phyloP scores from a whole-genome alignment of 2,329 filamentous ascomycete species.

The Rhexocercosporidium sp. region DNA sequence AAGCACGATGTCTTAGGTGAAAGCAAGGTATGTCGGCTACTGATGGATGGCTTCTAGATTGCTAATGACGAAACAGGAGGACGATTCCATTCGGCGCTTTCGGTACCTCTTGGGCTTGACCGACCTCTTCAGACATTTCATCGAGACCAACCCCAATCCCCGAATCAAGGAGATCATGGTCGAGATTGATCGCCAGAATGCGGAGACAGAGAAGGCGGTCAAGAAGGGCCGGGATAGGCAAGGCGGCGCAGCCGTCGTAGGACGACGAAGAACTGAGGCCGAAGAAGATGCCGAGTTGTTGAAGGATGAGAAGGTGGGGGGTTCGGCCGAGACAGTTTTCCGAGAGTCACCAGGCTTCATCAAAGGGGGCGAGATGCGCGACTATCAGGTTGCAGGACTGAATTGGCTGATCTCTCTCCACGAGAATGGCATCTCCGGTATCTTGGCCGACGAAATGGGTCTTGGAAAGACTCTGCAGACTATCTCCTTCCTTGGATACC shows the following conservation, averaged over 20 bases:
- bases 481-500: conserved; percentile 93
- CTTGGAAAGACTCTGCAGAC: conserved; percentile 97
- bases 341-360: conserved; percentile 93
- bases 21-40: conserved; percentile 71
- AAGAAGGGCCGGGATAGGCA: conserved; percentile 80
- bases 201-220: conserved; percentile 64
- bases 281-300: conserved; percentile 93
- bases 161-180: conserved; percentile 92
- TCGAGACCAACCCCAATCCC: conserved; percentile 95
- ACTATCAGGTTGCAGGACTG: conserved; percentile 93
- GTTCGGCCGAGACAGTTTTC: conserved; percentile 87
- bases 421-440: conserved; percentile 98
- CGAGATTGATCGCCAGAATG: conserved; percentile 93
- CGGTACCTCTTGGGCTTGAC: conserved; percentile 93
- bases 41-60: background rate
- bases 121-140: conserved; percentile 97
- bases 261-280: conserved; percentile 88
- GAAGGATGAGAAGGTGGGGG: conserved; percentile 87
- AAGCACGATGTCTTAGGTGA: conserved; percentile 92
- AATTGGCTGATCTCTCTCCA: conserved; percentile 98
- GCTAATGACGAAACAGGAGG: conserved; percentile 63
- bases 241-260: conserved; percentile 79
- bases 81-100: conserved; percentile 93
- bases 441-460: conserved; percentile 98
- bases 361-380: conserved; percentile 83